Base-by-base conservation (phyloP, 805 yeast genomes). In the Candida dajiaensis region DNA sequence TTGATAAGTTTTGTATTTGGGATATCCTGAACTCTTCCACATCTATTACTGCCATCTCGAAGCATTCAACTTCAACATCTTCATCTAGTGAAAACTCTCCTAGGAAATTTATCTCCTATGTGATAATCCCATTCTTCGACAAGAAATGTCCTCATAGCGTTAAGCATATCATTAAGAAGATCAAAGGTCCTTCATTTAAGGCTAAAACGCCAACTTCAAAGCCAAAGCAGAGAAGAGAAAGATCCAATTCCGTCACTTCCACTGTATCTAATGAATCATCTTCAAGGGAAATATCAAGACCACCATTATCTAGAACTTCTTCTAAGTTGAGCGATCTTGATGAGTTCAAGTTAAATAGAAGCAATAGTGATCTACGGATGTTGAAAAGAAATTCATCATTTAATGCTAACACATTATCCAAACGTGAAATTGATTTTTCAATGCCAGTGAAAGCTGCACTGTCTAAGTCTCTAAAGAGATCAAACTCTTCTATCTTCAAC, bases 1-100 rank as follows among this genome's bases (percentile, higher is more conserved):
- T 78, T 2, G 85, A 79, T 56, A 73, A 78, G 49, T 62, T 80
- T 52, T 72, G 75, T 23, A 70, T 80, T 29, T 69, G 80, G 69
- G 84, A 80, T 51, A 68, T 77, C 6, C 56, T 80, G 12, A 51
- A 53, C 38, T 48, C 48, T 0, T 33, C 45, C 4, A 36, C 50
- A 3, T 44, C 50, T 10, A 20, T 45, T 3, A 41, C 41, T 16
- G 15, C 40, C 8, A 22, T 43, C 5, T 43, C 45, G 2, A 43
- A 31, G n/a, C 18, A 42, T 12, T 37, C 46, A 15, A 38, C 46
- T 7, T 66, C 67, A 10, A 51, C 67, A 10, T 50, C 60, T 0
- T 52, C 59, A 12, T 60, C 61, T 25, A 66, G 64, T 38, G 76
- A 72, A 40, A 63, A 68, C 7, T 69, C 73, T 13, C 64, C 74